Conservation (phyloP, 371 early-diverging fungal species). For the Mucor velutinosus region DNA sequence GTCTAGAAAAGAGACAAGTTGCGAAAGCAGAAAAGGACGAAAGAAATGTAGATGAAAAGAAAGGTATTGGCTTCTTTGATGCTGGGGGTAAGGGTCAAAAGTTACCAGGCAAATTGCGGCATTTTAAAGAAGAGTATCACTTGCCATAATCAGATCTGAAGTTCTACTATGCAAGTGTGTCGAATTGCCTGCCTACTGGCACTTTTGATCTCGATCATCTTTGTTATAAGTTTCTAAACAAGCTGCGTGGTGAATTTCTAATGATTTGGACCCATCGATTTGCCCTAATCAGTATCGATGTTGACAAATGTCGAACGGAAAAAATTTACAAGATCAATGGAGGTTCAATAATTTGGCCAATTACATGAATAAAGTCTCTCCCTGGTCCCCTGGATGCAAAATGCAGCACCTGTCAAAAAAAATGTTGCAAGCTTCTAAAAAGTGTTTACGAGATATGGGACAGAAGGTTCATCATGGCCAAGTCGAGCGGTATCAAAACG, state of each 20-base stretch:
- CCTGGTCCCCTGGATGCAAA: slow-evolving; percentile 3
- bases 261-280: neutral
- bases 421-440: neutral
- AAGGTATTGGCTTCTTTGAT: neutral
- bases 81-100: slow-evolving; percentile 14
- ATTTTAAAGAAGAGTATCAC: neutral
- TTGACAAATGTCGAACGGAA: neutral
- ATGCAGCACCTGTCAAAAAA: slow-evolving; percentile 1
- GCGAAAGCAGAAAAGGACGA: neutral
- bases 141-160: neutral
- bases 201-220: neutral
- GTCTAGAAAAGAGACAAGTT: neutral
- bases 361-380: neutral
- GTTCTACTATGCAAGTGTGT: neutral
- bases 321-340: slow-evolving; percentile 2
- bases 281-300: neutral
- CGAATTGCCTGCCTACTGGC: neutral
- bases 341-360: neutral
- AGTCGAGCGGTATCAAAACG: too few species aligned
- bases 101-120: slow-evolving; percentile 12
- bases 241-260: neutral
- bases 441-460: neutral
- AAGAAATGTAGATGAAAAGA: slow-evolving; percentile 2
- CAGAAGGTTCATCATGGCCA: too few species aligned
- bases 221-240: neutral